Evolutionary conservation across 139 green algal species (phyloP).

Genomic region (Diplosphaera chodatii): DNA sequence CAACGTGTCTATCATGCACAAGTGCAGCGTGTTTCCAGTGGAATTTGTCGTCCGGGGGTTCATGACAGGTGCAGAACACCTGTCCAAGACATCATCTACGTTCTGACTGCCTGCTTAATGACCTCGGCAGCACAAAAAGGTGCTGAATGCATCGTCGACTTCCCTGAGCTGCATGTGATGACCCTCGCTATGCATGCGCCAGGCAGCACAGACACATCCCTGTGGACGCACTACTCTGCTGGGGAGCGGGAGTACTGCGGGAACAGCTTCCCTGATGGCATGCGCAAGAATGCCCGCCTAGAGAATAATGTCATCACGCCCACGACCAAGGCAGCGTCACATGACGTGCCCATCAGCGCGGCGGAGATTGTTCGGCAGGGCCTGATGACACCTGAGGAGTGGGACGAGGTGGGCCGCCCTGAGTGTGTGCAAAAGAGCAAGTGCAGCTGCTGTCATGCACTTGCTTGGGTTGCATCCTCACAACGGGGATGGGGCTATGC

Average conservation of each 20-base stretch:
- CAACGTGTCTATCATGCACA: slow-evolving; percentile 90
- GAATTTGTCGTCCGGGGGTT: slow-evolving; percentile 96
- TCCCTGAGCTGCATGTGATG: too few species aligned
- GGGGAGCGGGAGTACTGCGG: slow-evolving; percentile 90
- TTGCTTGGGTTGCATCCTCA: too few species aligned
- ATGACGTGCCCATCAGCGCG: slow-evolving; percentile 86
- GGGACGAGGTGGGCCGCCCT: slow-evolving; percentile 58
- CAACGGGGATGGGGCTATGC: too few species aligned
- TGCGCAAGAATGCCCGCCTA: slow-evolving; percentile 90
- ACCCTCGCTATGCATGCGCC: too few species aligned
- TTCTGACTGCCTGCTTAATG: too few species aligned
- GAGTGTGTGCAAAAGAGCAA: too few species aligned
- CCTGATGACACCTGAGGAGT: slow-evolving; percentile 79
- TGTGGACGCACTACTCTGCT: slow-evolving; percentile 95
- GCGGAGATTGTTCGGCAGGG: slow-evolving; percentile 64
- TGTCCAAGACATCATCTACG: too few species aligned
- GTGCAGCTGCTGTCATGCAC: too few species aligned
- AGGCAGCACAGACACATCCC: slow-evolving; percentile 91
- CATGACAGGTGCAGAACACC: slow-evolving; percentile 90
- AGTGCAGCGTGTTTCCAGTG: slow-evolving; percentile 93
- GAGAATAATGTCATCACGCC: slow-evolving; percentile 86
- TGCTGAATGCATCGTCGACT: too few species aligned
- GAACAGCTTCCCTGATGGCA: slow-evolving; percentile 88
- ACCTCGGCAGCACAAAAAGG: too few species aligned
- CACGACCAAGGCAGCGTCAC: slow-evolving; percentile 89